Base-by-base conservation (phyloP, 202 grass and related monocot species). In the Carex arenaria region DNA sequence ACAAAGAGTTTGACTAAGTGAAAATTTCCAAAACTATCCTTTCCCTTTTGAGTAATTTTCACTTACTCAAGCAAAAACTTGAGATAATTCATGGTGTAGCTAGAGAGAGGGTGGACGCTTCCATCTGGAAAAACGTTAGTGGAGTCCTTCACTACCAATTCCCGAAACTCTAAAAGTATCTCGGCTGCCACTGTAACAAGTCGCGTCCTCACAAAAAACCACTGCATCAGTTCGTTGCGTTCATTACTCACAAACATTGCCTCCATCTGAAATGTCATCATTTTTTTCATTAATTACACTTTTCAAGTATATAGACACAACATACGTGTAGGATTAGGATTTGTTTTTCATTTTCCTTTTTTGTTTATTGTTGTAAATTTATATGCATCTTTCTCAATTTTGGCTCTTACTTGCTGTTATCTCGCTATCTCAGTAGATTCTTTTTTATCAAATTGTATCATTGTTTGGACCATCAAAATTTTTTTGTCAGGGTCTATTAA, bases 61-160 rank as follows among this genome's bases (percentile, higher is more conserved):
- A 83, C 93, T 85, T 76, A 93, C 90, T 96, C 83, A 69, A 93
- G 87, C 30, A 91, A 78, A 81, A 86, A 87, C 10, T 91, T 91
- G 54, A 87, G 72, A 32, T 89, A 91, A 57, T 93, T 88, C 81
- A 87, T 86, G 31, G 93, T 89, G 62, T 93, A 93, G 83, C 85
- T 93, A 26, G 88, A 85, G 22, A 91, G 2, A 78, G 84, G 87
- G 87, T 93, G 89, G 80, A 93, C 80, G 72, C 72, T 80, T 77
- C 87, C 93, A 36, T 96, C 88, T n/a, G 38, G 0, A 40, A 53
- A 78, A 20, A 38, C 60, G 14, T 86, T 86, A 72, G 71, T 23
- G 10, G 71, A 12, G 64, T 93, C 87, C 77, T 96, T 96, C 71
- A 80, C 67, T 63, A 96, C 84, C 40, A 49, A 63, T 13, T 89